Conservation (phyloP, 2,329 filamentous ascomycete genomes). For the Diplodia seriata region DNA sequence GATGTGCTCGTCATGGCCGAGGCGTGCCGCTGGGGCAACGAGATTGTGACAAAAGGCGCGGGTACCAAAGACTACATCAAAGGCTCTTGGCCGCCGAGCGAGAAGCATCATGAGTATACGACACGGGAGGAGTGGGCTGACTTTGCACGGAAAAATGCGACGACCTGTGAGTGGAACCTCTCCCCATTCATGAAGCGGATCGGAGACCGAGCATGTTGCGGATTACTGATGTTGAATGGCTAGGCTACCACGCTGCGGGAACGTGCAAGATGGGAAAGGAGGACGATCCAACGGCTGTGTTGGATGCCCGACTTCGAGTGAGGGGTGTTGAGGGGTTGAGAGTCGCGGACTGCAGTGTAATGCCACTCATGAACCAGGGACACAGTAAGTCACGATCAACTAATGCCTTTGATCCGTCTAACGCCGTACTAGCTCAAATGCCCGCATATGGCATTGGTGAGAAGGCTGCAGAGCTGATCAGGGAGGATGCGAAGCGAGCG, state of each 20-base stretch:
- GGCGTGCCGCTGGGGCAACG: slow-evolving; percentile 37
- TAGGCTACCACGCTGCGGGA: slow-evolving; percentile 25
- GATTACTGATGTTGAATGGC: background rate
- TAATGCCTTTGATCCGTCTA: background rate
- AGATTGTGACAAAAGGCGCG: slow-evolving; percentile 53
- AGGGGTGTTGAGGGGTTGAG: slow-evolving; percentile 7
- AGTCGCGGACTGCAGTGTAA: slow-evolving; percentile 44
- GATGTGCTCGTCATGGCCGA: slow-evolving; percentile 40
- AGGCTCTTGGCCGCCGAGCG: slow-evolving; percentile 34
- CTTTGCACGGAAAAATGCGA: slow-evolving; percentile 59
- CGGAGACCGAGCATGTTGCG: background rate
- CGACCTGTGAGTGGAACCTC: slow-evolving; percentile 1
- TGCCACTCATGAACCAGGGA: slow-evolving; percentile 43
- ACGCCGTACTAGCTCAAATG: slow-evolving; percentile 40
- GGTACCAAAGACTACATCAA: slow-evolving; percentile 61
- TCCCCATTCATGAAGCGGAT: background rate
- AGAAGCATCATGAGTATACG: slow-evolving; percentile 64
- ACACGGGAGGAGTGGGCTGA: slow-evolving; percentile 65
- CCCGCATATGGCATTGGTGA: slow-evolving; percentile 46
- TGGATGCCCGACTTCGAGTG: slow-evolving; percentile 16
- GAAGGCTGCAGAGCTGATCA: slow-evolving; percentile 44
- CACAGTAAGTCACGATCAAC: slow-evolving; percentile 34
- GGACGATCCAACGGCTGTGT: slow-evolving; percentile 20
- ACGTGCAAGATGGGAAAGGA: slow-evolving; percentile 29
- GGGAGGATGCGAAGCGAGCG: slow-evolving; percentile 35